Conservation (phyloP, 495 filamentous ascomycete species). For the Terfezia boudieri region DNA sequence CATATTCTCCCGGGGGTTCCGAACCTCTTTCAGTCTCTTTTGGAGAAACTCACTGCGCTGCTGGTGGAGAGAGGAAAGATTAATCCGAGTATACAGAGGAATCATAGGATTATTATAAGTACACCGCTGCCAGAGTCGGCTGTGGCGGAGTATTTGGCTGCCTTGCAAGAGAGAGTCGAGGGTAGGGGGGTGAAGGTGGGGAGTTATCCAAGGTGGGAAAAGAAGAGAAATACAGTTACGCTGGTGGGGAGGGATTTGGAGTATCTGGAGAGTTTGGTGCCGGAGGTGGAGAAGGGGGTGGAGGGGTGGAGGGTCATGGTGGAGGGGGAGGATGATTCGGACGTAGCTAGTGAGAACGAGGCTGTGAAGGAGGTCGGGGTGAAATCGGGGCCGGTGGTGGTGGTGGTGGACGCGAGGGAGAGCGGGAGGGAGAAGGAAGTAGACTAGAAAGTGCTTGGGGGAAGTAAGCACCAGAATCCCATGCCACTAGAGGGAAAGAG, state of each 20-base stretch:
- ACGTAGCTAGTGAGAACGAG: slow-evolving; percentile 8
- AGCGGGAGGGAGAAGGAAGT: not conserved
- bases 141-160: slow-evolving; percentile 60
- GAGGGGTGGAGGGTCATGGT: slow-evolving; percentile 31
- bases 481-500: no score
- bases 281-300: slow-evolving; percentile 39
- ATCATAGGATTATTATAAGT: slow-evolving; percentile 52
- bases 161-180: slow-evolving; percentile 47
- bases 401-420: not conserved
- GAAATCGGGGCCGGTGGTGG: not conserved
- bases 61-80: slow-evolving; percentile 34
- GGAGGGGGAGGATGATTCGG: slow-evolving; percentile 37
- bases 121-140: slow-evolving; percentile 72
- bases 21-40: slow-evolving; percentile 51
- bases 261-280: slow-evolving; percentile 36
- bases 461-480: not conserved
- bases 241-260: slow-evolving; percentile 53
- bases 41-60: slow-evolving; percentile 37
- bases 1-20: slow-evolving; percentile 88
- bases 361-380: slow-evolving; percentile 41
- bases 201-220: slow-evolving; percentile 84
- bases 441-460: not conserved
- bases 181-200: slow-evolving; percentile 74
- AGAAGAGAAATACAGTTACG: slow-evolving; percentile 72
- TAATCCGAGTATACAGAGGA: slow-evolving; percentile 61